Base-by-base conservation (phyloP, 495 filamentous ascomycete genomes). In the Margaritispora aquatica region DNA sequence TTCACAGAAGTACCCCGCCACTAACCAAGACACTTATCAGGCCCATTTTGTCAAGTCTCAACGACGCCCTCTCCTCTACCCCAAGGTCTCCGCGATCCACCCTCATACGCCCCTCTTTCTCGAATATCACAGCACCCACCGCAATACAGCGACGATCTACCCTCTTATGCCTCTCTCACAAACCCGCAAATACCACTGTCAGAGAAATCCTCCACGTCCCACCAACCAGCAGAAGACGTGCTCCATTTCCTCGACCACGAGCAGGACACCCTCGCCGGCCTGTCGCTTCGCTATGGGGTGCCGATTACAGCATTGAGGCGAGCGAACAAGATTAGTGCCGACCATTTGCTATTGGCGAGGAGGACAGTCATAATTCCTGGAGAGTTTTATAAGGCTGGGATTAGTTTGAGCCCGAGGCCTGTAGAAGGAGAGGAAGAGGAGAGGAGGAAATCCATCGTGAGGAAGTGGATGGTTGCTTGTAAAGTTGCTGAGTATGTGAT, bases 401-500 rank as follows among this genome's bases (percentile, higher is more conserved):
- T 84, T 4, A 84, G 79, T 57, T 70, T 90, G 10, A 88, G 84
- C 17, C 82, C 87, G 1, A 70, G 79, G 7, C 87, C 86, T 0
- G 66, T 85, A 8, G 87, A 88, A 44, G 83, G 83, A 24, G 86
- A 88, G 55, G 87, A 84, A 27, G 84, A 88, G 63, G 84, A 86
- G 64, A 73, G 74, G 24, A 77, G 81, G 38, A 88, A 86, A 69
- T 73, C 72, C 13, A 84, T 83, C 63, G 76, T 90, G 31, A 77
- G 88, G 41, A 74, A 83, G 55, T 92, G 78, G 77, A 88, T 88
- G 87, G 79, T 88, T 15, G 74, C 75, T 1, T 85, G 80, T 68
- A 89, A 89, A 64, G 85, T 86, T 23, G 66, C 81, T 23, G 87
- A 91, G 74, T 83, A 69, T 68, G 79, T 72, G 15, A 21, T 23